phyloP scores from a whole-genome alignment of 148 eudicot species.

The Mesembryanthemum crystallinum region DNA sequence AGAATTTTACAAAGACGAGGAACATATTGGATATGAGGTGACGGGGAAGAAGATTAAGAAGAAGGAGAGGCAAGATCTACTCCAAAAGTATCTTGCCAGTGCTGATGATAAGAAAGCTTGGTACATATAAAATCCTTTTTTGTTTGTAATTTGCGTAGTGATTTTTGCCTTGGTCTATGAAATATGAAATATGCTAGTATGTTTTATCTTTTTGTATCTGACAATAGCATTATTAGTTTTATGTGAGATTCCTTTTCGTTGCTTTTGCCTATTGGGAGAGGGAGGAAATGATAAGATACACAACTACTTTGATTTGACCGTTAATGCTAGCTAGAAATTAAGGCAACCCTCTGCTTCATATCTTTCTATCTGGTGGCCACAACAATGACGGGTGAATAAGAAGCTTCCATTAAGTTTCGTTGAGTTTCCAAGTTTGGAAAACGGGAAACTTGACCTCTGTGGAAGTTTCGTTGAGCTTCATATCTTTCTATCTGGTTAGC shows the following conservation, averaged over 20 bases:
- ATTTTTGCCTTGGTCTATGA: background rate
- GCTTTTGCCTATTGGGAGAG: no score
- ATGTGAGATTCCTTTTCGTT: background rate
- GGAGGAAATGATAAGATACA: no score
- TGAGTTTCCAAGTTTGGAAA: no score
- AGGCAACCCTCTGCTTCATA: no score
- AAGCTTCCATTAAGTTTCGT: no score
- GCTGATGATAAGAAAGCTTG: slow-evolving; percentile 75
- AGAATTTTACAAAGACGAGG: slow-evolving; percentile 90
- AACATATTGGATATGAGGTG: slow-evolving; percentile 88
- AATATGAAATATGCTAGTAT: background rate
- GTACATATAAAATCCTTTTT: slow-evolving; percentile 35
- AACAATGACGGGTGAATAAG: no score
- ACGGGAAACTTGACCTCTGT: no score
- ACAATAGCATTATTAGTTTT: background rate
- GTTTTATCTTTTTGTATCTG: background rate
- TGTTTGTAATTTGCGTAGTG: background rate
- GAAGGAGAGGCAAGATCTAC: slow-evolving; percentile 65
- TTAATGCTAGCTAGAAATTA: no score
- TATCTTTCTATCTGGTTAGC: no score
- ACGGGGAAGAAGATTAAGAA: slow-evolving; percentile 88
- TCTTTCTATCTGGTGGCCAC: no score
- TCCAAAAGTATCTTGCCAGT: slow-evolving; percentile 61
- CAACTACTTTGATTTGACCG: no score
- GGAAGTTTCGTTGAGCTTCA: no score